These are phyloP conservation scores for Tricladium varicosporioides DNA, from an alignment of 2,329 filamentous ascomycete genomes.

Conservation along the genomic window DNA sequence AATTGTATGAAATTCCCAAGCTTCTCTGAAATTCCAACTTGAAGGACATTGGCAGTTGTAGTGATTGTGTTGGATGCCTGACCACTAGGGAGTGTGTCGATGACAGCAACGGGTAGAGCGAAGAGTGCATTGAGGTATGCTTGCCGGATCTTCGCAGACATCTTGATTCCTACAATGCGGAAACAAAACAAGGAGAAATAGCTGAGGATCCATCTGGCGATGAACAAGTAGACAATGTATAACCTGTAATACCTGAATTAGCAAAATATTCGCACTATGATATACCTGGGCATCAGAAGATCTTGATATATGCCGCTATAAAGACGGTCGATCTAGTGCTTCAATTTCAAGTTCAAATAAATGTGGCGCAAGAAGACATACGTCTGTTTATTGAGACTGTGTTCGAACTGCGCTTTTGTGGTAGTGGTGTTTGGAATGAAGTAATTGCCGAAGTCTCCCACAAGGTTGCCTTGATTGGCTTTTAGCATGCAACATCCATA, in stretches of 20 bases:
- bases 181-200: constrained; percentile 63
- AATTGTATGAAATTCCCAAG: constrained; percentile 58
- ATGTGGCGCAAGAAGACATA: constrained; percentile 28
- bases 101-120: constrained; percentile 62
- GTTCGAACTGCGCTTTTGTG: constrained; percentile 40
- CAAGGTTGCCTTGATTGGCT: constrained; percentile 23
- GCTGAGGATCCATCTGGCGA: constrained; percentile 61
- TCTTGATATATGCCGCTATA: neutral
- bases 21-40: constrained; percentile 64
- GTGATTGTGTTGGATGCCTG: constrained; percentile 48
- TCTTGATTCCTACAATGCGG: constrained; percentile 59
- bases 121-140: constrained; percentile 65
- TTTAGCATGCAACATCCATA: neutral
- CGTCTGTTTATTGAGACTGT: constrained; percentile 44
- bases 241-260: constrained; percentile 42
- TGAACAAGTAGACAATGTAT: constrained; percentile 69
- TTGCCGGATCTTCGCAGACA: constrained; percentile 60
- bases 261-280: neutral
- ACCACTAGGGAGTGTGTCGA: constrained; percentile 60
- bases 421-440: constrained; percentile 36
- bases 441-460: constrained; percentile 47
- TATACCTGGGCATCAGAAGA: neutral
- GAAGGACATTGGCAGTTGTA: constrained; percentile 62
- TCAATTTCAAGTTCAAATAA: neutral
- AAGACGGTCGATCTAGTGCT: neutral